Percentiles rank a stretch among this genome's conserved stretches.
Conservation (phyloP, 371 early-diverging fungal species). For the Sporodiniella umbellata region DNA sequence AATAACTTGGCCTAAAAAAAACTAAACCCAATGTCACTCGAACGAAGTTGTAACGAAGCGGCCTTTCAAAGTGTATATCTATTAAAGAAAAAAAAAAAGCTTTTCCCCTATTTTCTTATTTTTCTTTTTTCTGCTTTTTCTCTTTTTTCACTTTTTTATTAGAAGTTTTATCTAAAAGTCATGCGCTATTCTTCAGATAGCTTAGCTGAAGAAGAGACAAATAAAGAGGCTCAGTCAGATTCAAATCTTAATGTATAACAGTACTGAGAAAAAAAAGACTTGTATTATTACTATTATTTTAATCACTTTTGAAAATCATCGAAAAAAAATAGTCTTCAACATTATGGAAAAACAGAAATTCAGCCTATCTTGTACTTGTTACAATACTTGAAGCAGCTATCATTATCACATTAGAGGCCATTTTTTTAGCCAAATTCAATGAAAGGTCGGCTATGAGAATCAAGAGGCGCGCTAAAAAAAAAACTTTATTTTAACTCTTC, state of each 20-base stretch:
- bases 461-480: too few relatives aligned
- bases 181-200: neutral
- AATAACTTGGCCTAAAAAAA: too few relatives aligned
- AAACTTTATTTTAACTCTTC: too few relatives aligned
- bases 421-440: constrained; percentile 54
- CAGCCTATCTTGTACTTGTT: constrained; percentile 39
- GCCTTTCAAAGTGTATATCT: too few relatives aligned
- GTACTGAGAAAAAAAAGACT: constrained; percentile 1
- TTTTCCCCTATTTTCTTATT: neutral
- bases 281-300: neutral
- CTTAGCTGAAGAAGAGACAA: neutral
- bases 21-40: too few relatives aligned
- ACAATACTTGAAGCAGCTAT: constrained; percentile 59
- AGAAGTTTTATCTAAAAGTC: neutral
- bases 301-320: too few relatives aligned
- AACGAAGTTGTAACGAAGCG: too few relatives aligned
- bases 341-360: constrained; percentile 30
- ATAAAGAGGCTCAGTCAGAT: constrained; percentile 2
- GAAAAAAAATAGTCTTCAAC: constrained; percentile 4
- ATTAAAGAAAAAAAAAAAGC: neutral
- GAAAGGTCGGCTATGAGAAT: constrained; percentile 12
- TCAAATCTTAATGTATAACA: constrained; percentile 6
- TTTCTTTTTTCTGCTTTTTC: neutral
- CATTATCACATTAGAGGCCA: constrained; percentile 64
- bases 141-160: neutral